Base-by-base conservation (phyloP, 768 basidiomycete species). In the Pleurotus salmoneostramineus region DNA sequence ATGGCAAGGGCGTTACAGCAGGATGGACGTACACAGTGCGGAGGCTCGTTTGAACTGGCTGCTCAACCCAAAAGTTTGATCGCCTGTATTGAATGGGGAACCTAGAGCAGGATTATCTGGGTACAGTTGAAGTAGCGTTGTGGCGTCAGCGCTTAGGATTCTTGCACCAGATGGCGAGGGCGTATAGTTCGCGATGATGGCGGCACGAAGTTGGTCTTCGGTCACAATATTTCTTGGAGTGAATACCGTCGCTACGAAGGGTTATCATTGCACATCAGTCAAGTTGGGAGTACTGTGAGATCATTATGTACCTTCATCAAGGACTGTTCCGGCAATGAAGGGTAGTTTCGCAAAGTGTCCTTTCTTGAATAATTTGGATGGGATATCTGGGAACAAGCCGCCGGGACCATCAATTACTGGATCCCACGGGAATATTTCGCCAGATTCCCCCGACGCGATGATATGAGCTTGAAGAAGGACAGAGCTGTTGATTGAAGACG, bases 81-180 rank as follows among this genome's bases (percentile, higher is more conserved):
- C 71, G 4, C 80, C 78, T 2, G 79, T 81, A 10, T 69, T 69
- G 60, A 73, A 82, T 0, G 81, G 81, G 0, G 77, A 75, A 2
- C 81, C 81, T 33, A 69, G 58, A 11, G 75, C 64, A 17, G 80
- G 74, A 36, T 67, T 64, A 56, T 77, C 66, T 0, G 79, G 78
- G 61, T 82, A 81, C 2, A 77, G 61, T 15, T 73, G 56, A 0
- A 78, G 58, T 0, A 79, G 32, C 11, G 57, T 60, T 5, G 70
- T 61, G 2, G 68, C 61, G 1, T 68, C 69, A 2, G 50, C 50
- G 11, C 60, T 44, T 4, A 73, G 62, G 3, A 58, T 61, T 3
- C 45, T 59, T 31, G 63, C 62, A 8, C 65, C 62, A 14, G 62
- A 64, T 33, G 67, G 63, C n/a, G 69, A 72, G 35, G 69, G 74